These are phyloP conservation scores for Artemisia argyi DNA, from an alignment of 129 eudicot species.

Conservation along the genomic window DNA sequence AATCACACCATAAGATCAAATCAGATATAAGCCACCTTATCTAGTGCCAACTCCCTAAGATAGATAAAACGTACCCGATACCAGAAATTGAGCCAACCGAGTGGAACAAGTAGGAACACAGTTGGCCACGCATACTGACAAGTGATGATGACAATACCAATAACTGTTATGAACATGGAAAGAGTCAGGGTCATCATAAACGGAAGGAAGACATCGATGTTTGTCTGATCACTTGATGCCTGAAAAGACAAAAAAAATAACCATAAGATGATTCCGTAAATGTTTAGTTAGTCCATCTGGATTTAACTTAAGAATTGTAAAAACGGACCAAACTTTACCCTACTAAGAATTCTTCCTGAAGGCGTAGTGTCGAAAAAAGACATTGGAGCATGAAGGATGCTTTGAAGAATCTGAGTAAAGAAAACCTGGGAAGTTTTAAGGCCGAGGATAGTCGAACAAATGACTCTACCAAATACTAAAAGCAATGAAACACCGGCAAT, in stretches of 20 bases:
- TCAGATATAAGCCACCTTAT: constrained; percentile 5
- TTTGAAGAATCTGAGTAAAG: constrained; percentile 62
- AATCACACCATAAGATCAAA: constrained; percentile 4
- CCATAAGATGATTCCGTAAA: neutral
- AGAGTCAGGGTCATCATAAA: constrained; percentile 53
- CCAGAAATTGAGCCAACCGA: constrained; percentile 92
- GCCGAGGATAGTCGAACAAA: constrained; percentile 57
- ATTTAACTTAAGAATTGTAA: neutral
- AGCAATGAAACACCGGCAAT: constrained; percentile 53
- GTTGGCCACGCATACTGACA: constrained; percentile 99
- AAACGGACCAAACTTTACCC: constrained; percentile 52
- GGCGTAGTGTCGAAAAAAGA: constrained; percentile 97
- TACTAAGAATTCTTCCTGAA: constrained; percentile 87
- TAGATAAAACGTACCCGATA: constrained; percentile 65
- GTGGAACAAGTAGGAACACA: constrained; percentile 69
- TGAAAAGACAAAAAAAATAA: constrained; percentile 33
- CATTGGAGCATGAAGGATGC: constrained; percentile 95
- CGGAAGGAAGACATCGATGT: constrained; percentile 76
- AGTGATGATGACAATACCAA: constrained; percentile 77
- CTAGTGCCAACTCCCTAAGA: neutral
- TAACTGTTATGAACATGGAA: constrained; percentile 56
- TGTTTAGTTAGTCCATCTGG: neutral
- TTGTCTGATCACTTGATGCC: constrained; percentile 97
- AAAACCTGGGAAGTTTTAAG: constrained; percentile 74
- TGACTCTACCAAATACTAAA: constrained; percentile 46